phyloP scores from a whole-genome alignment of 2,329 filamentous ascomycete species.

The Xylogone sp. region DNA sequence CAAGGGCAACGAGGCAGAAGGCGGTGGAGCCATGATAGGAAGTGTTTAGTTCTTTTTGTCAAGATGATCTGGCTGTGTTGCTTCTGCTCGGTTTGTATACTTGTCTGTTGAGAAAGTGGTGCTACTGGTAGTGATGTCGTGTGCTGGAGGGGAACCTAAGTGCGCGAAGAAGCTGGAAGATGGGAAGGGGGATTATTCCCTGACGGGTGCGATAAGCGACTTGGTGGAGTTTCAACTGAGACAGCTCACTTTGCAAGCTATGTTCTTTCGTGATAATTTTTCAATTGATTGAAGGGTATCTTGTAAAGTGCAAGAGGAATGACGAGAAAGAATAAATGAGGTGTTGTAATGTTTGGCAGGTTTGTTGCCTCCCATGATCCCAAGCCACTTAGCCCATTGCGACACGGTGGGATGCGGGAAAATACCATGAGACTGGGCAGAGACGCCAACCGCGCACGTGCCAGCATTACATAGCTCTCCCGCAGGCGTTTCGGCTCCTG shows the following conservation, averaged over 20 bases:
- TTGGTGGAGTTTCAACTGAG: neutral
- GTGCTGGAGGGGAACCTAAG: neutral
- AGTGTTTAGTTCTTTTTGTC: slow-evolving; percentile 2
- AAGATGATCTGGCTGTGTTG: neutral
- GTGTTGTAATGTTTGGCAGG: neutral
- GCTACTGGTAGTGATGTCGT: neutral
- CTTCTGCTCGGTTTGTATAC: neutral
- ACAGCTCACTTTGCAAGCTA: neutral
- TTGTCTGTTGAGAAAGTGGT: neutral
- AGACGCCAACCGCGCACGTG: too few species aligned
- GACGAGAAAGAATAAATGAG: neutral
- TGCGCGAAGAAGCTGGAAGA: neutral
- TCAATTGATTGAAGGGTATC: neutral
- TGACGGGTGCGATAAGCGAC: neutral
- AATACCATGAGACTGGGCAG: too few species aligned
- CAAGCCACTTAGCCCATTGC: neutral
- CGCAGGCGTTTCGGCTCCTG: too few species aligned
- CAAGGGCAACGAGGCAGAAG: slow-evolving; percentile 26
- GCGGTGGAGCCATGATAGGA: slow-evolving; percentile 27
- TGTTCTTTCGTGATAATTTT: neutral
- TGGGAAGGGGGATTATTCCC: neutral
- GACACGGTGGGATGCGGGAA: too few species aligned
- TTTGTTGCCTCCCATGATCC: neutral
- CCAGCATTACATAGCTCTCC: too few species aligned
- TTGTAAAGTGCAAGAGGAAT: neutral